These are phyloP conservation scores for Pythium grandisporangium DNA, from an alignment of 352 stramenopile species.

Conservation along the genomic window DNA sequence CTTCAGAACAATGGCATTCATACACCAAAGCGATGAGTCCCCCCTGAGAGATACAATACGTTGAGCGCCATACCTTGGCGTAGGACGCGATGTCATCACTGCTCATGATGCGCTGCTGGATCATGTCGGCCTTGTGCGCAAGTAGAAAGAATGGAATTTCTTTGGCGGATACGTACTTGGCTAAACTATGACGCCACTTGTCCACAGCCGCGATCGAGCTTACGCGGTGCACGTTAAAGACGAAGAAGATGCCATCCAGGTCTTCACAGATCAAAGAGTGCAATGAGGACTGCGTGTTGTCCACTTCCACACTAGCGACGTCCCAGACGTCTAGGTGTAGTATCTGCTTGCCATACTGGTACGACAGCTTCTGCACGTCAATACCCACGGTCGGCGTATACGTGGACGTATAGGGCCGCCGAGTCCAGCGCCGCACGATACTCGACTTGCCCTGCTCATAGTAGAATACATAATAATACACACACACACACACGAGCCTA, in stretches of 20 bases:
- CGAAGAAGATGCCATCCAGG: conserved; percentile 80
- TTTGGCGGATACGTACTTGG: conserved; percentile 63
- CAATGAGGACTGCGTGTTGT: conserved; percentile 44
- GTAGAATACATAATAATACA: no score
- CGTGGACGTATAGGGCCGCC: conserved; percentile 53
- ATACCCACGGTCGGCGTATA: conserved; percentile 76
- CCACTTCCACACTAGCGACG: conserved; percentile 64
- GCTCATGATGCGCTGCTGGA: conserved; percentile 81
- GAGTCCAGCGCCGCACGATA: conserved; percentile 67
- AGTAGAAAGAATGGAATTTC: conserved; percentile 77
- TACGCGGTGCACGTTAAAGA: conserved; percentile 85
- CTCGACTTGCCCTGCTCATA: conserved; percentile 66
- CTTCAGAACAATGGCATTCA: background rate
- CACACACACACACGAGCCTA: background rate
- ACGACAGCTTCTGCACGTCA: conserved; percentile 50
- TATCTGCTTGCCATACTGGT: conserved; percentile 27
- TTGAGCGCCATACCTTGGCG: conserved; percentile 20
- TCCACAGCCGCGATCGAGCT: conserved; percentile 80
- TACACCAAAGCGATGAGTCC: no score
- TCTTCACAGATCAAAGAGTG: conserved; percentile 68
- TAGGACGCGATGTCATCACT: conserved; percentile 83
- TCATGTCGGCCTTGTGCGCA: conserved; percentile 73
- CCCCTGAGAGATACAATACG: no score
- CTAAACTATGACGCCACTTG: conserved; percentile 69
- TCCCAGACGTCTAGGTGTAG: conserved; percentile 71